Evolutionary conservation across 192 early-diverging fungal genomes (phyloP).

Genomic region (Thamnidium elegans): DNA sequence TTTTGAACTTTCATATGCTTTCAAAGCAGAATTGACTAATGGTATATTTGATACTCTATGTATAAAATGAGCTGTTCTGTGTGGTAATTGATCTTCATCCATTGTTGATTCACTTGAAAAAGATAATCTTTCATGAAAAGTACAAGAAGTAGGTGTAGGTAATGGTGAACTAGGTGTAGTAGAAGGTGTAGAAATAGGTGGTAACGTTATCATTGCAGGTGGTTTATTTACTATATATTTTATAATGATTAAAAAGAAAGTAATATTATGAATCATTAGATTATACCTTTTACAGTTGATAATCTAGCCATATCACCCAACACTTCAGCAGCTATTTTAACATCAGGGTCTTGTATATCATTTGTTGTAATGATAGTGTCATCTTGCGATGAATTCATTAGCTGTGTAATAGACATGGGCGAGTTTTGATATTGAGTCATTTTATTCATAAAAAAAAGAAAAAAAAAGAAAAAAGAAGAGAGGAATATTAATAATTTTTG

Average conservation of each 20-base stretch:
- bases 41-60: slow-evolving; percentile 76
- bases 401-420: slow-evolving; percentile 28
- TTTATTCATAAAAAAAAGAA: neutral
- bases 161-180: slow-evolving; percentile 24
- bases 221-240: neutral
- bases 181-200: slow-evolving; percentile 20
- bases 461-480: slow-evolving; percentile 6
- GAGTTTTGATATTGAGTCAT: slow-evolving; percentile 5
- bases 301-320: slow-evolving; percentile 32
- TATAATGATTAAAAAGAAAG: too few species aligned
- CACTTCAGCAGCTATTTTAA: slow-evolving; percentile 31
- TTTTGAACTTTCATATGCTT: slow-evolving; percentile 73
- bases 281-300: neutral
- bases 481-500: neutral
- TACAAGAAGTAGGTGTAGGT: slow-evolving; percentile 11
- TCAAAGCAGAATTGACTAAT: slow-evolving; percentile 72
- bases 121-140: slow-evolving; percentile 5
- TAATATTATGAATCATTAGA: too few species aligned
- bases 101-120: slow-evolving; percentile 20
- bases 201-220: slow-evolving; percentile 6
- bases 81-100: slow-evolving; percentile 1
- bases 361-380: neutral
- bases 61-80: slow-evolving; percentile 51
- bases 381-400: slow-evolving; percentile 13
- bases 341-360: slow-evolving; percentile 34